Conservation (phyloP, 2,329 filamentous ascomycete species). For the Dothideomycetidae sp. region DNA sequence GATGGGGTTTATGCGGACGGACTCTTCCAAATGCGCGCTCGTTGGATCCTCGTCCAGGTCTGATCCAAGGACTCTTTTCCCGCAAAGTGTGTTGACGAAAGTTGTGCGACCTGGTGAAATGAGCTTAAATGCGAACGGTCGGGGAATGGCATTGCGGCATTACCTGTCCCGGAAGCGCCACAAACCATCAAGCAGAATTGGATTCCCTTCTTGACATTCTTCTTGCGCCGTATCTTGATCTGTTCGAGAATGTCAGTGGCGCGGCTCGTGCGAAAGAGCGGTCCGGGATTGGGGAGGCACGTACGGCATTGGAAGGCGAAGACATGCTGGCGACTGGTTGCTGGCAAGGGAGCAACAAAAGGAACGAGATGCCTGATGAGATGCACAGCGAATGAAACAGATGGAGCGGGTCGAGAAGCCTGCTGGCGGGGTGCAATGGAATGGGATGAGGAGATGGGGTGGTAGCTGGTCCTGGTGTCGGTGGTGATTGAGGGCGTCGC, state of each 20-base stretch:
- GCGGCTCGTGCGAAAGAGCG: constrained; percentile 9
- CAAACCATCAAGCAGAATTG: constrained; percentile 99
- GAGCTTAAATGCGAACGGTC: background rate
- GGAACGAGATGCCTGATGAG: constrained; percentile 2
- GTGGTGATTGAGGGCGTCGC: too few relatives aligned
- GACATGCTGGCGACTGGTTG: constrained; percentile 9
- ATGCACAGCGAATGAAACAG: constrained; percentile 3
- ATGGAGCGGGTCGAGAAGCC: too few relatives aligned
- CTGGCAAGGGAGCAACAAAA: constrained; percentile 1
- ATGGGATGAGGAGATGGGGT: too few relatives aligned
- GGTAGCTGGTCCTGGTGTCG: too few relatives aligned
- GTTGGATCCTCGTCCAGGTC: constrained; percentile 87
- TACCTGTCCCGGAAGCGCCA: constrained; percentile 96
- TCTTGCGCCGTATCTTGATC: constrained; percentile 99
- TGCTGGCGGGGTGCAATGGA: too few relatives aligned
- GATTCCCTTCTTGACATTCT: constrained; percentile 99
- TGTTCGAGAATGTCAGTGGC: constrained; percentile 24
- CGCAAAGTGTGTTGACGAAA: constrained; percentile 98
- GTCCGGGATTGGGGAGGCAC: constrained; percentile 1
- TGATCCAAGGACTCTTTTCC: constrained; percentile 76
- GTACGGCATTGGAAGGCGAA: constrained; percentile 10
- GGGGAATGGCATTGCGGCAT: background rate
- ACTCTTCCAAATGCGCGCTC: constrained; percentile 84
- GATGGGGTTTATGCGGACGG: constrained; percentile 95
- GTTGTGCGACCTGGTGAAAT: constrained; percentile 67